These are phyloP conservation scores for Lachancea fermentati DNA, from an alignment of 805 yeast species.

Conservation along the genomic window DNA sequence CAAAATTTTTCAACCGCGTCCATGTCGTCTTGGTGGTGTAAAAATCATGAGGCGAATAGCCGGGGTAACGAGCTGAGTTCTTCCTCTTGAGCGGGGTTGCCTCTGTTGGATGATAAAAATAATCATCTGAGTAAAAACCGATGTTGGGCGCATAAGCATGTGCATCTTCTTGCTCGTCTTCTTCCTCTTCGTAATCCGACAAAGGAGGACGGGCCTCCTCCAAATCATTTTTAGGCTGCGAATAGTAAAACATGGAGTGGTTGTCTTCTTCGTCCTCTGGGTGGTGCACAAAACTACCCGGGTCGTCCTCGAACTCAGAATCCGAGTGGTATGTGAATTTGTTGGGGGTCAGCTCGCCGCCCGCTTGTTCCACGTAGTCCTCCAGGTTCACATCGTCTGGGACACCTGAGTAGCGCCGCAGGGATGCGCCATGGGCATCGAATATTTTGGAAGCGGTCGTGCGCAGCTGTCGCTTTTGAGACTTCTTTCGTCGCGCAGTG, in stretches of 20 bases:
- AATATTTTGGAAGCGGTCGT: slow-evolving; percentile 71
- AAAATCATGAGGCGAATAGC: slow-evolving; percentile 48
- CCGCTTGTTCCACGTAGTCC: slow-evolving; percentile 39
- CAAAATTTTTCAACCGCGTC: slow-evolving; percentile 31
- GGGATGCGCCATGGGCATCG: slow-evolving; percentile 66
- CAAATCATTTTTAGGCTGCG: slow-evolving; percentile 20
- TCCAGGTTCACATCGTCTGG: slow-evolving; percentile 52
- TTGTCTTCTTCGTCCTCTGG: slow-evolving; percentile 19
- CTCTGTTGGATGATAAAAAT: slow-evolving; percentile 8
- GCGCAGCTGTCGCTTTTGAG: slow-evolving; percentile 36
- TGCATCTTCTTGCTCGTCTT: slow-evolving; percentile 13
- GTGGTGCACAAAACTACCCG: slow-evolving; percentile 5
- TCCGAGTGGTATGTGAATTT: slow-evolving; percentile 7
- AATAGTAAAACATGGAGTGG: slow-evolving; percentile 33
- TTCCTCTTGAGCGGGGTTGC: slow-evolving; percentile 10
- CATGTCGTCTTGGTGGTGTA: slow-evolving; percentile 30
- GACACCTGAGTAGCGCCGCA: slow-evolving; percentile 66
- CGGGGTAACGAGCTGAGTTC: slow-evolving; percentile 8
- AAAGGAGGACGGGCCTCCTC: slow-evolving; percentile 28
- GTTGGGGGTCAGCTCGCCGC: slow-evolving; percentile 25
- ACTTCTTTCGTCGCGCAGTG: slow-evolving; percentile 8
- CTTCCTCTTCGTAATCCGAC: slow-evolving; percentile 30
- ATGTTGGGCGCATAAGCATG: slow-evolving; percentile 6
- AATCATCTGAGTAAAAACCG: slow-evolving; percentile 5
- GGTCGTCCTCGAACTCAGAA: slow-evolving; percentile 6